Evolutionary conservation across 257 asterid genomes (phyloP).

Genomic region (Anisodus tanguticus): DNA sequence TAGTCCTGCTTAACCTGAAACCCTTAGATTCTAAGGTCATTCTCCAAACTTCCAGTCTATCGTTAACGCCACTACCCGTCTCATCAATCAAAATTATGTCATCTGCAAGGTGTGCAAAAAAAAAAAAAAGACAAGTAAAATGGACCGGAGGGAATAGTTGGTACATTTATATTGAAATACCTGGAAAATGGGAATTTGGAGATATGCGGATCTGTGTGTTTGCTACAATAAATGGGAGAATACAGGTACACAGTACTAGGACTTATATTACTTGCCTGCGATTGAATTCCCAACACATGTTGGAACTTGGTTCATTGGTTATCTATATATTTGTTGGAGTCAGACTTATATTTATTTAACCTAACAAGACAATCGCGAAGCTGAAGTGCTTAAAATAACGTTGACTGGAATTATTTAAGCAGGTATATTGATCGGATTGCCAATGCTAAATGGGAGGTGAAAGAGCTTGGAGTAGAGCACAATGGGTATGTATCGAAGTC

Average conservation of each 20-base stretch:
- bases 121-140: too few species aligned
- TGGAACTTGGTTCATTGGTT: slow-evolving; percentile 23
- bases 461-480: slow-evolving; percentile 97
- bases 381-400: slow-evolving; percentile 22
- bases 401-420: slow-evolving; percentile 47
- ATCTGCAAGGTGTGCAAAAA: too few species aligned
- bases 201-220: background rate
- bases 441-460: slow-evolving; percentile 96
- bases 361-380: background rate
- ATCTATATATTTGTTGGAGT: background rate
- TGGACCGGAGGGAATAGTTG: too few species aligned
- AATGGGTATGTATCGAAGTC: slow-evolving; percentile 70
- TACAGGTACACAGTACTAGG: background rate
- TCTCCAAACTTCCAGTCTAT: too few species aligned
- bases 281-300: slow-evolving; percentile 2
- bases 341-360: background rate
- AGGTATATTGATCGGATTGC: slow-evolving; percentile 95
- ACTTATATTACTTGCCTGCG: background rate
- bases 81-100: too few species aligned
- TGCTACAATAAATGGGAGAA: background rate
- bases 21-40: too few species aligned
- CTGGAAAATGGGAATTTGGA: background rate
- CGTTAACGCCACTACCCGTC: too few species aligned
- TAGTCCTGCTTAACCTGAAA: too few species aligned
- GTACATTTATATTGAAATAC: background rate